Evolutionary conservation across 345 rosid genomes (phyloP).

Genomic region (Salix brachista): DNA sequence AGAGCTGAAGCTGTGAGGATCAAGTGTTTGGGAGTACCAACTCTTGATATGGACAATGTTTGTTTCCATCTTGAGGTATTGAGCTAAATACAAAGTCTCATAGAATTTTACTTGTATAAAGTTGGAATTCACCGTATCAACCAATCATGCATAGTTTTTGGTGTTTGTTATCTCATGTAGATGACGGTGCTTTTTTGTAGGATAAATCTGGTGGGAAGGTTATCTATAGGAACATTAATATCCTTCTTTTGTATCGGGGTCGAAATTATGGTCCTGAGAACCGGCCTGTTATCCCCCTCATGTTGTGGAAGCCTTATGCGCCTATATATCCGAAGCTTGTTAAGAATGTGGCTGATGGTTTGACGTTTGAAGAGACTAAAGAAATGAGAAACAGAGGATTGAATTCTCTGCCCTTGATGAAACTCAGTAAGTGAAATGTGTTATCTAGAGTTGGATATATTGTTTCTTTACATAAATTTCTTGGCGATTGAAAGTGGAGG

Average conservation of each 20-base stretch:
- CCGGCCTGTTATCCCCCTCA: slow-evolving; percentile 64
- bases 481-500: background rate
- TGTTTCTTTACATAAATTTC: background rate
- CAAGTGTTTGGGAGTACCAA: slow-evolving; percentile 88
- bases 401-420: slow-evolving; percentile 51
- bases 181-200: slow-evolving; percentile 35
- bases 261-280: slow-evolving; percentile 66
- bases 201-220: slow-evolving; percentile 82
- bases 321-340: slow-evolving; percentile 83
- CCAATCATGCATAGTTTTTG: background rate
- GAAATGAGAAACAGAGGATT: slow-evolving; percentile 74
- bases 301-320: slow-evolving; percentile 91
- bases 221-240: slow-evolving; percentile 55
- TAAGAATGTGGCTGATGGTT: slow-evolving; percentile 65
- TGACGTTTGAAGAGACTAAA: slow-evolving; percentile 81
- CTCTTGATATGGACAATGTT: slow-evolving; percentile 86
- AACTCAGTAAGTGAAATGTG: slow-evolving; percentile 55
- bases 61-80: slow-evolving; percentile 81
- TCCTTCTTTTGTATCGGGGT: slow-evolving; percentile 70
- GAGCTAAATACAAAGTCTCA: background rate
- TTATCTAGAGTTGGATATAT: background rate
- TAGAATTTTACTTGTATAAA: no score
- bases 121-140: background rate
- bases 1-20: slow-evolving; percentile 86
- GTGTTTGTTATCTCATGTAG: slow-evolving; percentile 27